Evolutionary conservation across 2,329 filamentous ascomycete species (phyloP), one percentile per base, ranked within the genome.

Genomic region (Lasiodiplodia hormozganensis): DNA sequence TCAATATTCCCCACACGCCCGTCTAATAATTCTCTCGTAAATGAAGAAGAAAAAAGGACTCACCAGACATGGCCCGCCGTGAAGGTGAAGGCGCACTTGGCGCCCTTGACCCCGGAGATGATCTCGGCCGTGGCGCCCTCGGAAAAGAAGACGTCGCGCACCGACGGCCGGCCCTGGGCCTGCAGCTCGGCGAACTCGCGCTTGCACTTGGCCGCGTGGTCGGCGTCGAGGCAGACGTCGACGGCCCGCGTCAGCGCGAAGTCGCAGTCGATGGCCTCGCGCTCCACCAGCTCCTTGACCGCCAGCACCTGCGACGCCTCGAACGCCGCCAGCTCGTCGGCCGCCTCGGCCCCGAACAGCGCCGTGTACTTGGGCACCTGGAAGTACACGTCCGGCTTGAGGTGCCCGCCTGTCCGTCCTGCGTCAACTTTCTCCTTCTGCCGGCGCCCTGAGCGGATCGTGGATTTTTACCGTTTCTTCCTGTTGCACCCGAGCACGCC

Each of bases 321-420:
- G 51, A 73, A 74, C 16, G 49, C 47, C 12, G 72, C 62, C 28
- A 75, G 25, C 56, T 71, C 67, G 43, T 69, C 64, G 18, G 62
- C 71, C 8, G 68, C 62, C 25, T 58, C 60, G 3, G 62, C 25
- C 12, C 68, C 69, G 31, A 56, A 68, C n/a, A 68, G 56, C 56
- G 34, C 57, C 47, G 66, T 62, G 57, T 70, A 58, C 3, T 65
- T 68, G 16, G 62, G 43, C 3, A 72, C 65, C 21, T 82, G 74
- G 2, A 74, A 71, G 6, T 75, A 68, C 6, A 78, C 76, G 71
- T 87, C 82, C 43, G 79, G 75, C 66, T 68, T 68, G 47, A 68
- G 66, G 36, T 68, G 66, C 34, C 66, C 66, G 34, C 66, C 65
- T 68, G 28, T 47, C 8, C 21, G 12, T n/a, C 14, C 38, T 21